Evolutionary conservation across 805 yeast species (phyloP).

Genomic region (Teunomyces funiuensis): DNA sequence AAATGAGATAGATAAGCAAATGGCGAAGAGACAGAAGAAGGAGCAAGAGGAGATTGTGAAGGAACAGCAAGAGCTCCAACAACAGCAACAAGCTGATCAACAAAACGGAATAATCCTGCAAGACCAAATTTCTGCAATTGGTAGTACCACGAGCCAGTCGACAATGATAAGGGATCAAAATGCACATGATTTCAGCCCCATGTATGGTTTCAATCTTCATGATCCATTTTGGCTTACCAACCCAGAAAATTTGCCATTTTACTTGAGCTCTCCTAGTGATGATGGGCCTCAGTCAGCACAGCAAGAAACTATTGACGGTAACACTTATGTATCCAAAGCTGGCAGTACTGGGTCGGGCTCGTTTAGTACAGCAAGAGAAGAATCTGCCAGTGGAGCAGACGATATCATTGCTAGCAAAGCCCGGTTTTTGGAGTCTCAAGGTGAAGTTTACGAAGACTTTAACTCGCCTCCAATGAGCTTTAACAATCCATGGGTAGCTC

Average conservation of each 20-base stretch:
- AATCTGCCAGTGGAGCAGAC: not conserved
- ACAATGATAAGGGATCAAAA: slow-evolving; percentile 1
- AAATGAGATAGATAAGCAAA: not conserved
- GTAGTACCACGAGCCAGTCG: not conserved
- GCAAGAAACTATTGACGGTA: not conserved
- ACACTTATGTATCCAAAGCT: not conserved
- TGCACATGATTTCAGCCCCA: slow-evolving; percentile 27
- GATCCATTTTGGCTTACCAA: slow-evolving; percentile 56
- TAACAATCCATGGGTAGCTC: slow-evolving; percentile 2
- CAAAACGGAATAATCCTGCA: slow-evolving; percentile 2
- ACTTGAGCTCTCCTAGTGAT: slow-evolving; percentile 25
- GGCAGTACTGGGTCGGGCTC: not conserved
- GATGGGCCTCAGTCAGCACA: slow-evolving; percentile 13
- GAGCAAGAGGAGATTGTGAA: not conserved
- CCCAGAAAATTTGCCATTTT: slow-evolving; percentile 46
- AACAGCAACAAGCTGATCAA: not conserved
- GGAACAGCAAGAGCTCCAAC: not conserved
- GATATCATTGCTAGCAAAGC: not conserved
- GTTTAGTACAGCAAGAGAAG: not conserved
- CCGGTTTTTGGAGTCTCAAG: not conserved
- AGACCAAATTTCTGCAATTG: not conserved
- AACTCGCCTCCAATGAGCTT: slow-evolving; percentile 3
- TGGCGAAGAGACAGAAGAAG: not conserved
- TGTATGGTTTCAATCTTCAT: slow-evolving; percentile 40
- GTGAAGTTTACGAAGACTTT: not conserved